Evolutionary conservation across 805 yeast genomes (phyloP).

Genomic region (Kluyveromyces wickerhamii): DNA sequence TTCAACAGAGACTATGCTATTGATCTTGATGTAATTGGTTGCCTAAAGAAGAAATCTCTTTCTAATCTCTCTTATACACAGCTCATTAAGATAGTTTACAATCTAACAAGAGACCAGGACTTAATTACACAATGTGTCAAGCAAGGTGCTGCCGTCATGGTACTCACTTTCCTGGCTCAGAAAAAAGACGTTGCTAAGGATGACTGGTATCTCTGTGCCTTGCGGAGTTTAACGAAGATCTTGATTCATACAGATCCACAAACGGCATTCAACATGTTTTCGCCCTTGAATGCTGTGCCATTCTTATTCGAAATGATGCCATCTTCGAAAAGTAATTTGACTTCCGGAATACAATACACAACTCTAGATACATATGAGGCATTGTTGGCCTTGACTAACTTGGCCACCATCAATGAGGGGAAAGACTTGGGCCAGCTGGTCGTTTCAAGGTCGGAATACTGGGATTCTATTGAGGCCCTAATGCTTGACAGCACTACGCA

Average conservation of each 20-base stretch:
- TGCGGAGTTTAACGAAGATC: conserved; percentile 37
- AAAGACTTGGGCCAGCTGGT: conserved; percentile 27
- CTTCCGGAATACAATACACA: conserved; percentile 14
- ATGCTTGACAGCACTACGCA: conserved; percentile 38
- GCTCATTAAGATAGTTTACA: conserved; percentile 26
- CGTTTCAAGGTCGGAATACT: conserved; percentile 32
- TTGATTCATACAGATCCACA: conserved; percentile 40
- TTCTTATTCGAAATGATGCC: conserved; percentile 38
- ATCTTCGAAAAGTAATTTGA: conserved; percentile 8
- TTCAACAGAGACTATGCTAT: conserved; percentile 18
- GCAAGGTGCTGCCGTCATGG: conserved; percentile 40
- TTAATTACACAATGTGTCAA: conserved; percentile 29
- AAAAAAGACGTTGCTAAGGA: conserved; percentile 10
- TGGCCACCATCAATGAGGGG: conserved; percentile 42
- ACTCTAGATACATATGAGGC: conserved; percentile 41
- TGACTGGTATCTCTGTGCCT: conserved; percentile 29
- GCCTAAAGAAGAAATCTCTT: conserved; percentile 11
- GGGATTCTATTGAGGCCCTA: conserved; percentile 39
- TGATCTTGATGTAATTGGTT: conserved; percentile 17
- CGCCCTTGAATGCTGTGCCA: conserved; percentile 36
- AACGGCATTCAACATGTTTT: conserved; percentile 35
- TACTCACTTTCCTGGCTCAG: conserved; percentile 32
- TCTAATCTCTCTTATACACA: conserved; percentile 26
- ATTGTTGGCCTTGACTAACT: conserved; percentile 59
- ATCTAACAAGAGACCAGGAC: conserved; percentile 20